phyloP scores from a whole-genome alignment of 23 red algal genomes.

The Gracilariopsis chorda region DNA sequence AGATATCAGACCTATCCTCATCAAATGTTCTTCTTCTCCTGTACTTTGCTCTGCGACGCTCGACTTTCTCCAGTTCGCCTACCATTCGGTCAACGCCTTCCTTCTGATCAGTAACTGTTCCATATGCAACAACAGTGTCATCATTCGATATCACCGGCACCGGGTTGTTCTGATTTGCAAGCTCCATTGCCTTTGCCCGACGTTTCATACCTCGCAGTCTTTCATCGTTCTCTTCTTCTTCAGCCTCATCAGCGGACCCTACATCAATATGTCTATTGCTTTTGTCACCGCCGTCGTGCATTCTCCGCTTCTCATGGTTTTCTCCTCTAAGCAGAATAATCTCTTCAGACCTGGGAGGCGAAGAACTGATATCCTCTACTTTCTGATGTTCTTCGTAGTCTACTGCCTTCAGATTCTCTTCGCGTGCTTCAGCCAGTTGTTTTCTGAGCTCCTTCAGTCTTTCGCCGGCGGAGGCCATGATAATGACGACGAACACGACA shows the following conservation, averaged over 20 bases:
- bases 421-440: conserved; percentile 21
- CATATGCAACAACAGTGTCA: conserved; percentile 9
- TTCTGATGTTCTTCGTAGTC: conserved; percentile 20
- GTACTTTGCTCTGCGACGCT: conserved; percentile 40
- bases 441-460: conserved; percentile 20
- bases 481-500: no score
- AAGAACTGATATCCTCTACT: neutral
- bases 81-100: conserved; percentile 54
- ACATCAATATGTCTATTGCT: neutral
- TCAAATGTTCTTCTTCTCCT: conserved; percentile 47
- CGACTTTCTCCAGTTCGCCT: conserved; percentile 47
- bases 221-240: conserved; percentile 47
- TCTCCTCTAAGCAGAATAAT: neutral
- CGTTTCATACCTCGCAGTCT: conserved; percentile 52
- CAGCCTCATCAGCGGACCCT: conserved; percentile 56
- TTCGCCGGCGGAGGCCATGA: conserved; percentile 25
- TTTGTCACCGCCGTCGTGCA: neutral
- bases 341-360: neutral
- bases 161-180: neutral
- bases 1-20: conserved; percentile 65
- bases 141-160: neutral
- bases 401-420: conserved; percentile 52
- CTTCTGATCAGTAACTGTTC: neutral
- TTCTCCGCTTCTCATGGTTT: neutral
- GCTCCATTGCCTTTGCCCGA: conserved; percentile 1